phyloP scores from a whole-genome alignment of 148 eudicot genomes.

The Vaccinium corymbosum region DNA sequence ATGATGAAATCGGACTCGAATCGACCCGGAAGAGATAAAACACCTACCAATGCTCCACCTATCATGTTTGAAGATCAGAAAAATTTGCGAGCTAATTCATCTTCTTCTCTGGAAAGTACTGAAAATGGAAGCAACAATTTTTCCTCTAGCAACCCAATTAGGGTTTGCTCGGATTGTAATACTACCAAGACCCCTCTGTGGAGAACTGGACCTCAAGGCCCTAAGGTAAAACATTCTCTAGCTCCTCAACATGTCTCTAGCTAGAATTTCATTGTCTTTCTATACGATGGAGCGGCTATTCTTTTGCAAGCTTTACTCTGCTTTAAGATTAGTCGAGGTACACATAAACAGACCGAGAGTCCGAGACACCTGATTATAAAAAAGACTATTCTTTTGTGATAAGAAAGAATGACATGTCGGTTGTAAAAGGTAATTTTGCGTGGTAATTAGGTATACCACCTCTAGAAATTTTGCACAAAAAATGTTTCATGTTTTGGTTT shows the following conservation, averaged over 20 bases:
- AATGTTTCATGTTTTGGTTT: no score
- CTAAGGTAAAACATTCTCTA: conserved; percentile 46
- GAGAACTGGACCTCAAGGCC: conserved; percentile 85
- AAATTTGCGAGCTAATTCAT: background rate
- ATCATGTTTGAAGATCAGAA: conserved; percentile 23
- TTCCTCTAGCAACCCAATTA: conserved; percentile 34
- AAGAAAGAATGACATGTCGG: no score
- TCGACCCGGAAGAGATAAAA: background rate
- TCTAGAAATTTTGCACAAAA: no score
- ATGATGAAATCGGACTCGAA: conserved; percentile 36
- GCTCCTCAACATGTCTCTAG: background rate
- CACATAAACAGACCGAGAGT: no score
- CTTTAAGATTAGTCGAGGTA: no score
- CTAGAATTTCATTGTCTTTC: background rate
- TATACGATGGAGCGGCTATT: no score
- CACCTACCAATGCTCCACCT: background rate
- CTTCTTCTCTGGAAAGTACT: conserved; percentile 22
- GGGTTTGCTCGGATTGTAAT: conserved; percentile 77
- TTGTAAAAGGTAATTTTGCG: no score
- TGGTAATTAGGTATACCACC: no score
- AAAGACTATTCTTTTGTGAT: no score
- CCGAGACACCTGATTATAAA: no score
- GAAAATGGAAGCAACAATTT: conserved; percentile 24
- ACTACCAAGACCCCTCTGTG: conserved; percentile 84
- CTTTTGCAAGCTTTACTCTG: no score